A percentile compares a stretch with the other conserved stretches of the same genome.
Conservation (phyloP, 164 flowering plant genomes). For the Chloranthus sessilifolius region DNA sequence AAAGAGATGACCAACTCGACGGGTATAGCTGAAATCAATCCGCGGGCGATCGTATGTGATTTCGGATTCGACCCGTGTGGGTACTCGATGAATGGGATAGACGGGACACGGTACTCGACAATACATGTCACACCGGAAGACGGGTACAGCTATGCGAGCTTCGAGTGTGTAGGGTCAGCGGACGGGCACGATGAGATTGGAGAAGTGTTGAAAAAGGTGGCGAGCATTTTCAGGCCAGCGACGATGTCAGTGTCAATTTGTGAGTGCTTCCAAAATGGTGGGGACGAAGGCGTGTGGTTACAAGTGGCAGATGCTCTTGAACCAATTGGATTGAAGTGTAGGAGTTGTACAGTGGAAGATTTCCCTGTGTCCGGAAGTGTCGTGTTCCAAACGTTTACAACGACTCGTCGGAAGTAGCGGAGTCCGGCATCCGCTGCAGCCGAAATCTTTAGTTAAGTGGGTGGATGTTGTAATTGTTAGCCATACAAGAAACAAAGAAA, state of each 20-base stretch:
- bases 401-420: constrained; percentile 44
- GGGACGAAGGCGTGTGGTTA: constrained; percentile 19
- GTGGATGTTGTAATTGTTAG: constrained; percentile 1
- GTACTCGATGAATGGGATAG: constrained; percentile 89
- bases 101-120: constrained; percentile 65
- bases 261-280: constrained; percentile 24
- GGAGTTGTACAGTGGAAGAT: constrained; percentile 48
- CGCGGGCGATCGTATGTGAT: constrained; percentile 57
- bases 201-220: constrained; percentile 46
- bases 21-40: constrained; percentile 55
- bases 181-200: constrained; percentile 30
- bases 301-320: constrained; percentile 37
- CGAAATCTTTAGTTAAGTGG: background rate
- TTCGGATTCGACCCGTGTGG: constrained; percentile 96
- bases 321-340: constrained; percentile 50
- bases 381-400: constrained; percentile 71
- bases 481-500: background rate
- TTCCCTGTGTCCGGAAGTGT: constrained; percentile 66
- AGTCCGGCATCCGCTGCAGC: background rate
- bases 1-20: constrained; percentile 70
- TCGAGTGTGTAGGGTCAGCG: constrained; percentile 59
- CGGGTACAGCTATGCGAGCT: constrained; percentile 94
- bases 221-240: constrained; percentile 66
- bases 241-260: constrained; percentile 52
- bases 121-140: constrained; percentile 97